phyloP scores from a whole-genome alignment of 2,329 filamentous ascomycete genomes.

The Aspergillus quadricinctus region DNA sequence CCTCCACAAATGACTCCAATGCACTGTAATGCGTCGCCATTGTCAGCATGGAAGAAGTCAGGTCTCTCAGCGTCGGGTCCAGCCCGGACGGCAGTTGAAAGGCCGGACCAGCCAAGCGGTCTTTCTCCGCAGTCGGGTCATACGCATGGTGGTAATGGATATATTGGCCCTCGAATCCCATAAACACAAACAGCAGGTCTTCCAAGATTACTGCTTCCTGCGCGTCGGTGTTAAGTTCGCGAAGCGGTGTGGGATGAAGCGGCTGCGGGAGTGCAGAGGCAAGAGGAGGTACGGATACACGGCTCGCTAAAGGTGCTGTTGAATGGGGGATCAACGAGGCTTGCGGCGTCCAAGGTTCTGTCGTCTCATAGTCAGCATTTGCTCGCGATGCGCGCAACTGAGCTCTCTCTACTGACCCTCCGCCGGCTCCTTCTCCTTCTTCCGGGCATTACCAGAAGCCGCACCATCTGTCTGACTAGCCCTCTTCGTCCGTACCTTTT shows the following conservation, averaged over 20 bases:
- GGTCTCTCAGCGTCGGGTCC: conserved; percentile 84
- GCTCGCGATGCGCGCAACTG: neutral
- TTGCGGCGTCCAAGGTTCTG: conserved; percentile 69
- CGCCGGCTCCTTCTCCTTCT: conserved; percentile 30
- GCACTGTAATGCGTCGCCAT: conserved; percentile 93
- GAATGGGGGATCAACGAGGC: conserved; percentile 68
- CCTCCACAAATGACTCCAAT: conserved; percentile 86
- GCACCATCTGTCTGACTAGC: conserved; percentile 17
- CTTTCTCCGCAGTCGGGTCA: conserved; percentile 78
- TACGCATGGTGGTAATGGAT: conserved; percentile 81
- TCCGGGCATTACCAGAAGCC: conserved; percentile 21
- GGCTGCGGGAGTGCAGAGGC: conserved; percentile 64
- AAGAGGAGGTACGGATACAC: conserved; percentile 58
- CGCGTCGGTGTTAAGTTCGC: conserved; percentile 67
- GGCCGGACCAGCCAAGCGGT: conserved; percentile 74
- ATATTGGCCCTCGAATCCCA: conserved; percentile 98
- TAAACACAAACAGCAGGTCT: conserved; percentile 89
- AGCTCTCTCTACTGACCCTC: conserved; percentile 24
- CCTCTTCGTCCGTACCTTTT: conserved; percentile 30
- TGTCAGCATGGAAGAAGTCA: conserved; percentile 82
- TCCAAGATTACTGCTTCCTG: conserved; percentile 87
- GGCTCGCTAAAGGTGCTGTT: conserved; percentile 67
- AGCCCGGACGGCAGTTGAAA: conserved; percentile 78
- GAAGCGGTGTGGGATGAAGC: conserved; percentile 64
- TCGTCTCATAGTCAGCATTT: conserved; percentile 16